A percentile compares a stretch with the other conserved stretches of the same genome.
These are phyloP conservation scores for Irpex lacteus DNA, from an alignment of 1,284 basidiomycete genomes.

Conservation along the genomic window DNA sequence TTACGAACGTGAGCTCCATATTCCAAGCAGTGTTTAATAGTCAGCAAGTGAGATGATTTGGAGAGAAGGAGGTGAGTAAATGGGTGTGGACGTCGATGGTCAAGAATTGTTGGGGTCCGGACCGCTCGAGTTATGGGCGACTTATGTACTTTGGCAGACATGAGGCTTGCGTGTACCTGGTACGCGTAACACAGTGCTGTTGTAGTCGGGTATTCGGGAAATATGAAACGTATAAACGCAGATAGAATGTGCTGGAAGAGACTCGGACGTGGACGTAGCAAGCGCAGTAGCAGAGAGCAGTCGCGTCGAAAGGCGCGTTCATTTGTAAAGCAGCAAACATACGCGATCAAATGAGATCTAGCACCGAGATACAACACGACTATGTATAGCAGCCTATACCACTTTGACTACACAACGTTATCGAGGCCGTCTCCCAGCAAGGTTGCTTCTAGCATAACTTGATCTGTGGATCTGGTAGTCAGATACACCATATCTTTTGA, in stretches of 20 bases:
- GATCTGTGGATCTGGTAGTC: background rate
- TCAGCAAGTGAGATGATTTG: conserved; percentile 6
- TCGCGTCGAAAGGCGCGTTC: background rate
- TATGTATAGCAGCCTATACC: background rate
- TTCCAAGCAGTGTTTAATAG: conserved; percentile 12
- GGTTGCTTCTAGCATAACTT: background rate
- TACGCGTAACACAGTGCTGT: background rate
- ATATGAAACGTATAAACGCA: background rate
- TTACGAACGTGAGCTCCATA: conserved; percentile 84
- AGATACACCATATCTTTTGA: background rate
- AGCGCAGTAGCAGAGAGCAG: background rate
- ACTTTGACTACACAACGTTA: background rate
- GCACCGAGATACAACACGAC: background rate
- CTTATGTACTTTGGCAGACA: background rate
- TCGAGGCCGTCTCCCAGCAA: background rate
- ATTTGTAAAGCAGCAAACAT: background rate
- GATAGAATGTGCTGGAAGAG: conserved; percentile 15
- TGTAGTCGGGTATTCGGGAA: background rate
- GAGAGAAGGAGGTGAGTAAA: background rate
- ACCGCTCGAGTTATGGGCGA: conserved; percentile 1
- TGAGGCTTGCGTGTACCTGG: conserved; percentile 11
- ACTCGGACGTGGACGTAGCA: background rate
- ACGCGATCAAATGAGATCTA: background rate
- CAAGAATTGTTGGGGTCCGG: background rate
- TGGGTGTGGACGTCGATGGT: conserved; percentile 5